Conservation (phyloP, 2,329 filamentous ascomycete species). For the Monosporascus sp. region DNA sequence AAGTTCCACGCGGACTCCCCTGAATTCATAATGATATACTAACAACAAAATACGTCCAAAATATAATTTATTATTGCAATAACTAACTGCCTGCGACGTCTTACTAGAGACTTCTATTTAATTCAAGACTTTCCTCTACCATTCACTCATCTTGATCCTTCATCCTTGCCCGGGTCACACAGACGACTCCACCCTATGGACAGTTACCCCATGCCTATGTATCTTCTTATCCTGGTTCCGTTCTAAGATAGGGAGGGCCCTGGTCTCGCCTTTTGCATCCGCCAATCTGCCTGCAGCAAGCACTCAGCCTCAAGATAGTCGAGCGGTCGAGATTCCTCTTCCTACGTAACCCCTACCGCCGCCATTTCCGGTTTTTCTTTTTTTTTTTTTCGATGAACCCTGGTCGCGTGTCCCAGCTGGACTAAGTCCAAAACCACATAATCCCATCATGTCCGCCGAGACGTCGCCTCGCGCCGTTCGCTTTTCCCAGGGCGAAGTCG, state of each 20-base stretch:
- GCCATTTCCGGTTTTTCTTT: no score
- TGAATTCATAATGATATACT: background rate
- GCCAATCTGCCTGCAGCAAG: no score
- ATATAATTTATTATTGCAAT: background rate
- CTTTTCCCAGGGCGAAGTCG: conserved; percentile 47
- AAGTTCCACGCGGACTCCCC: no score
- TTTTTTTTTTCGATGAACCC: background rate
- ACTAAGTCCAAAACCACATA: background rate
- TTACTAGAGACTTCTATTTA: background rate
- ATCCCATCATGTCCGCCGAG: conserved; percentile 32
- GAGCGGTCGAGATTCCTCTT: no score
- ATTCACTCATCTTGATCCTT: conserved; percentile 10
- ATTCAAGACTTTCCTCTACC: conserved; percentile 1
- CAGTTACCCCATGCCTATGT: no score
- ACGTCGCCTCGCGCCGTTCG: conserved; percentile 51
- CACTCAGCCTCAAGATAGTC: conserved; percentile 15
- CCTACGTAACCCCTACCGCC: background rate
- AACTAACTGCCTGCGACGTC: background rate
- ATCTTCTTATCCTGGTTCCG: no score
- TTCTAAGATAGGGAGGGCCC: no score
- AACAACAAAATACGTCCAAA: background rate
- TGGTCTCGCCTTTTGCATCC: no score
- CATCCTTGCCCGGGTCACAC: conserved; percentile 2
- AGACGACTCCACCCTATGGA: no score
- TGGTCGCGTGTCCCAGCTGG: background rate